phyloP scores from a whole-genome alignment of 306 rosid species.

The Gleditsia sinensis region DNA sequence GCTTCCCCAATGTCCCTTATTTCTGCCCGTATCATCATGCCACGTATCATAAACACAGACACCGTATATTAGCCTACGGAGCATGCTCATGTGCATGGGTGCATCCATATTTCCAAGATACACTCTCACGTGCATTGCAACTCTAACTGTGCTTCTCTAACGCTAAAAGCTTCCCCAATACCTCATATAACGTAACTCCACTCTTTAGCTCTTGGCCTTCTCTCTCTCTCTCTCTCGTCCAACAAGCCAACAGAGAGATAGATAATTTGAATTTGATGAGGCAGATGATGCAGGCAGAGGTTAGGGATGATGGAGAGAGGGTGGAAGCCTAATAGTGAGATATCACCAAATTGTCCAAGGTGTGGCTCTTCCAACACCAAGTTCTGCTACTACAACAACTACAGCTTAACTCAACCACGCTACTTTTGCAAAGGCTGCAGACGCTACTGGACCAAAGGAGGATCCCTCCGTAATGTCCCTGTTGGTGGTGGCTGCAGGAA shows the following conservation, averaged over 20 bases:
- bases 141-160: no score
- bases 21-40: slow-evolving; percentile 46
- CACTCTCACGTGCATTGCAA: background rate
- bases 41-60: slow-evolving; percentile 70
- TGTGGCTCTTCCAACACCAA: slow-evolving; percentile 83
- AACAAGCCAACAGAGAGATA: no score
- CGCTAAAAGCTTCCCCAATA: no score
- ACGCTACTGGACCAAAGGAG: slow-evolving; percentile 88
- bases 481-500: slow-evolving; percentile 67
- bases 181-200: no score
- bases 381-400: slow-evolving; percentile 87
- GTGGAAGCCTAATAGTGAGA: slow-evolving; percentile 65
- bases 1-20: slow-evolving; percentile 59
- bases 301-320: slow-evolving; percentile 61
- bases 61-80: slow-evolving; percentile 50
- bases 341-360: slow-evolving; percentile 74
- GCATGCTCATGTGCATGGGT: background rate
- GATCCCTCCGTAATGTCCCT: slow-evolving; percentile 77
- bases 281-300: no score
- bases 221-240: no score
- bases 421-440: slow-evolving; percentile 86
- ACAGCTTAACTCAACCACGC: slow-evolving; percentile 82
- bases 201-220: no score
- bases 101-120: no score
- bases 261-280: no score